A percentile compares a stretch with the other conserved stretches of the same genome.
These are phyloP conservation scores for Fraxinus albicans DNA, from an alignment of 305 asterid species.

Conservation along the genomic window DNA sequence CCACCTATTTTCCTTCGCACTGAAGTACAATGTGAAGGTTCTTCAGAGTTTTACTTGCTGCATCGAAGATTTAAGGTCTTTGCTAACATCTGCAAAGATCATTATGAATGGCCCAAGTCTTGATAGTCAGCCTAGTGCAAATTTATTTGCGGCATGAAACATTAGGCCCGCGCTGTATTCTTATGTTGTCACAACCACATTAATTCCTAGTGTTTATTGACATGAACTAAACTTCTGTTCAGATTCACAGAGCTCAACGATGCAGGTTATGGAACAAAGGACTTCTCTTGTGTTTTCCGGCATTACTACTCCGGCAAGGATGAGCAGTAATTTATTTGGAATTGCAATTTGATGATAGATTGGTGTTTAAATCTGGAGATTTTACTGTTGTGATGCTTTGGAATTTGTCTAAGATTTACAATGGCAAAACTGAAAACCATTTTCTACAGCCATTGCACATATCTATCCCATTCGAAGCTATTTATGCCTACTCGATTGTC, in stretches of 20 bases:
- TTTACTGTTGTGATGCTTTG: not conserved
- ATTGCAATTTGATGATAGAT: not conserved
- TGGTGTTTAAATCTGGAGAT: not conserved
- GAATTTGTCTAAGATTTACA: not conserved
- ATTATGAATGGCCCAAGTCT: not conserved
- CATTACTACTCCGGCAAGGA: conserved; percentile 73
- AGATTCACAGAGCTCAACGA: conserved; percentile 68
- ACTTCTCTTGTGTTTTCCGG: conserved; percentile 80
- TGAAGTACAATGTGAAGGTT: not conserved
- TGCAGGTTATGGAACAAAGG: conserved; percentile 54
- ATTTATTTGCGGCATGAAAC: not conserved
- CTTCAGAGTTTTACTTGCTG: not conserved
- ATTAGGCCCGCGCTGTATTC: not conserved
- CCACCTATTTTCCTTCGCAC: not conserved
- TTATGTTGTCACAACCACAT: not conserved
- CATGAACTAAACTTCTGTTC: conserved; percentile 10
- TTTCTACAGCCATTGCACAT: not conserved
- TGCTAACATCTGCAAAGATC: not conserved
- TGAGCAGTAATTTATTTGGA: conserved; percentile 35
- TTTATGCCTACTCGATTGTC: no score
- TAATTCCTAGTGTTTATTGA: not conserved
- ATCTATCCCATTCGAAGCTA: no score
- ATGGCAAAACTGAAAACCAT: not conserved
- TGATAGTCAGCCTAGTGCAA: not conserved
- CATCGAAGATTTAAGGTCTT: not conserved